A percentile compares a stretch with the other conserved stretches of the same genome.
Conservation (phyloP, 176 grass and related monocot species). For the Oryza coarctata region DNA sequence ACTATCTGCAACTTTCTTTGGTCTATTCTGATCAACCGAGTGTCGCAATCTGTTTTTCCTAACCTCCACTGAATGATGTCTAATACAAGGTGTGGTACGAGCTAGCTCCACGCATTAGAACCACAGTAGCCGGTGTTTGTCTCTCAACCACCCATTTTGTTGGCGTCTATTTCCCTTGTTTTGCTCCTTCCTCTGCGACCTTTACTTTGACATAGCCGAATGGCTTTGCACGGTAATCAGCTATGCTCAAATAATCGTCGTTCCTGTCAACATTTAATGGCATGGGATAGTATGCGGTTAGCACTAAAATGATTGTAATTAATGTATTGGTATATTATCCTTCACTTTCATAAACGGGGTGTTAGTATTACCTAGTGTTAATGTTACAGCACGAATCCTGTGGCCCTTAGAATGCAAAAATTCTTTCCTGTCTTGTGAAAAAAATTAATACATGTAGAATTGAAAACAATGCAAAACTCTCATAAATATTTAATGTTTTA, state of each 20-base stretch:
- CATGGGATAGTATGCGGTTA: not conserved
- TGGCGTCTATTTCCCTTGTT: not conserved
- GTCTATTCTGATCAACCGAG: conserved; percentile 1
- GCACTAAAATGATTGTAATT: not conserved
- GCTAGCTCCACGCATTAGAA: conserved; percentile 8
- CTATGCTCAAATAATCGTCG: conserved; percentile 12
- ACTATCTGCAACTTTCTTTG: not conserved
- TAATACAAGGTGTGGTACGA: not conserved
- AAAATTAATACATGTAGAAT: no score
- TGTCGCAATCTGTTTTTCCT: not conserved
- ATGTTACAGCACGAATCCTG: no score
- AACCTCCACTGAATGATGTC: not conserved
- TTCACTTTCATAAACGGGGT: no score
- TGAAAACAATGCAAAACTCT: no score
- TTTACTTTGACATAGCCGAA: not conserved
- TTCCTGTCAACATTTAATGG: not conserved
- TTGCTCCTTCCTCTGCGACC: not conserved
- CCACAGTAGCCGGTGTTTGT: conserved; percentile 17
- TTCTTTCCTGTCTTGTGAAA: no score
- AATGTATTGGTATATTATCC: no score
- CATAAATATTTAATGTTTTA: no score
- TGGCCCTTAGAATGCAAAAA: no score
- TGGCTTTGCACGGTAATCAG: not conserved
- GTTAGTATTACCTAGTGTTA: no score
- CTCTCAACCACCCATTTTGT: conserved; percentile 27